Conservation (phyloP, 306 rosid species). For the Rosa persica region DNA sequence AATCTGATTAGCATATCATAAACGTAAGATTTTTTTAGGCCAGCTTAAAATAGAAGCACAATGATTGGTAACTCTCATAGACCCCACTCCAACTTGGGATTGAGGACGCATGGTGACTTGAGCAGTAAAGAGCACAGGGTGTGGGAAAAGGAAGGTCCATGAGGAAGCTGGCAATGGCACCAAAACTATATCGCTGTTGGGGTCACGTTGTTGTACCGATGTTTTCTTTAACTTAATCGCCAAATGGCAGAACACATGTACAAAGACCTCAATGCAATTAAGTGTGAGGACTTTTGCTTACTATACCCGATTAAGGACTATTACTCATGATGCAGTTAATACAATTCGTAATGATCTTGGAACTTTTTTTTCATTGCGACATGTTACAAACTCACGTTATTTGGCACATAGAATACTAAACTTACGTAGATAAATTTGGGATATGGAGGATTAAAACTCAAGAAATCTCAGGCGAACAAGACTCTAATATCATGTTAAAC, state of each 20-base stretch:
- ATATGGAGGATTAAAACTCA: not conserved
- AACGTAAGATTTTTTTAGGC: not conserved
- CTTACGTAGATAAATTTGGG: not conserved
- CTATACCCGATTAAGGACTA: not conserved
- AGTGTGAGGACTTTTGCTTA: not conserved
- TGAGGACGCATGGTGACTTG: slow-evolving; percentile 29
- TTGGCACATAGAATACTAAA: not conserved
- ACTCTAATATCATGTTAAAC: not conserved
- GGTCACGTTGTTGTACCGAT: not conserved
- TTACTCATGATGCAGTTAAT: not conserved
- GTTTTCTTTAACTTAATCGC: not conserved
- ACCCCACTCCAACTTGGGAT: slow-evolving; percentile 34
- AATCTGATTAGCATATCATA: slow-evolving; percentile 21
- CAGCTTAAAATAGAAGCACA: slow-evolving; percentile 30
- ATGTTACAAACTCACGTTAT: not conserved
- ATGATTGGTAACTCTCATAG: slow-evolving; percentile 24
- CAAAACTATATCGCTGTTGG: slow-evolving; percentile 2
- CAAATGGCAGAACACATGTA: not conserved
- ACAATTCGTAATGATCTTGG: not conserved
- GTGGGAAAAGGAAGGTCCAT: slow-evolving; percentile 23
- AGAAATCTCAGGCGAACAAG: not conserved
- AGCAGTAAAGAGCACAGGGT: slow-evolving; percentile 27
- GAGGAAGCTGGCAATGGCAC: slow-evolving; percentile 32
- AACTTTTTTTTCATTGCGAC: not conserved
- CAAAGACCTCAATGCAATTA: not conserved